A percentile compares a stretch with the other conserved stretches of the same genome.
Evolutionary conservation across 2,329 filamentous ascomycete genomes (phyloP).

Genomic region (Pseudocercospora eumusae): DNA sequence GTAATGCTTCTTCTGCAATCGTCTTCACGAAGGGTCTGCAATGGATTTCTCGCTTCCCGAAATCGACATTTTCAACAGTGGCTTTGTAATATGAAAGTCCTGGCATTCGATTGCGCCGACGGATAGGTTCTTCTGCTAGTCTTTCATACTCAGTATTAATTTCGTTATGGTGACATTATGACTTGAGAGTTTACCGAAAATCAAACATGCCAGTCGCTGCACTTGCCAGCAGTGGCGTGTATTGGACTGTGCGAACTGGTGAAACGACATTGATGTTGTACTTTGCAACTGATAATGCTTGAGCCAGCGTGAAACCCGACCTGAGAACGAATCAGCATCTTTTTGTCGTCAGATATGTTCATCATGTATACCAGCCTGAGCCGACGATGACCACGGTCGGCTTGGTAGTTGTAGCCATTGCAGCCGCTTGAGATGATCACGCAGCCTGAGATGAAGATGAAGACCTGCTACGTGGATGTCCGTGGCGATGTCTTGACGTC

Average conservation of each 20-base stretch:
- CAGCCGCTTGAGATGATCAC: neutral
- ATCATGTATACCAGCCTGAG: conserved; percentile 33
- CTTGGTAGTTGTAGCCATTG: conserved; percentile 18
- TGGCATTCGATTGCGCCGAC: conserved; percentile 37
- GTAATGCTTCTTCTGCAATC: conserved; percentile 32
- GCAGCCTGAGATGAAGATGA: neutral
- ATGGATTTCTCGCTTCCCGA: conserved; percentile 38
- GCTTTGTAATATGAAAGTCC: conserved; percentile 43
- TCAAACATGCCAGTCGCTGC: conserved; percentile 51
- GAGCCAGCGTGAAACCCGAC: conserved; percentile 44
- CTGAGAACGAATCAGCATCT: conserved; percentile 24
- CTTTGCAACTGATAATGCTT: conserved; percentile 39
- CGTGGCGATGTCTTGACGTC: neutral
- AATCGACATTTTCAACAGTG: conserved; percentile 43
- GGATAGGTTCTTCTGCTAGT: conserved; percentile 49
- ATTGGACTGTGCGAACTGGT: conserved; percentile 46
- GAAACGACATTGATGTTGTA: conserved; percentile 48
- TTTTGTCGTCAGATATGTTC: neutral
- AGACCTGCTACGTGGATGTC: neutral
- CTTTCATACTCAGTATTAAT: conserved; percentile 43
- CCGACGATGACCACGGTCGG: conserved; percentile 38
- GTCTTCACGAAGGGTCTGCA: conserved; percentile 41
- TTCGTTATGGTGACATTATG: conserved; percentile 60
- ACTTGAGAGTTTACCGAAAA: conserved; percentile 43
- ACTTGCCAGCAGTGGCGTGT: conserved; percentile 50